These are phyloP conservation scores for Cladosporium sphaerospermum DNA, from an alignment of 2,329 filamentous ascomycete species.

Conservation along the genomic window DNA sequence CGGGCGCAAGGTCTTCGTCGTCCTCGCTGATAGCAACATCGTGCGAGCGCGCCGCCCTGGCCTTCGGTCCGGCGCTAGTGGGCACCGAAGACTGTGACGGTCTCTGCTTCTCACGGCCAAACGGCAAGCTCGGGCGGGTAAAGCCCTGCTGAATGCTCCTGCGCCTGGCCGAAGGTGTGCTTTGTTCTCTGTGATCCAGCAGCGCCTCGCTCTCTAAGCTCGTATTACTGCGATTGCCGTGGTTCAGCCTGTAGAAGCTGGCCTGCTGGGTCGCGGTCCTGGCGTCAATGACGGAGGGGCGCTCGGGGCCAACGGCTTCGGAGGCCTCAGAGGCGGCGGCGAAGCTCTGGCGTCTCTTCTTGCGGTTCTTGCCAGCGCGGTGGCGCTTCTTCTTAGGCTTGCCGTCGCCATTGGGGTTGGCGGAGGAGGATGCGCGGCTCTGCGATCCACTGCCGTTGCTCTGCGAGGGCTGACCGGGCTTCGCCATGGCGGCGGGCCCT, in stretches of 20 bases:
- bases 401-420: constrained; percentile 7
- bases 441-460: constrained; percentile 3
- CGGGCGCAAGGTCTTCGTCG: constrained; percentile 38
- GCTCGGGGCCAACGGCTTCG: constrained; percentile 46
- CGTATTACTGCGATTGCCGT: constrained; percentile 64
- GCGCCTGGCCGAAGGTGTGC: constrained; percentile 35
- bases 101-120: constrained; percentile 19
- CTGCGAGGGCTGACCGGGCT: neutral
- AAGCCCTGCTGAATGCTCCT: constrained; percentile 37
- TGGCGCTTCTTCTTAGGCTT: constrained; percentile 58
- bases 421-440: constrained; percentile 5
- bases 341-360: constrained; percentile 75
- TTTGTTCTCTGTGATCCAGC: constrained; percentile 67
- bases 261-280: constrained; percentile 33
- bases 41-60: constrained; percentile 14
- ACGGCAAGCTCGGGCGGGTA: constrained; percentile 21
- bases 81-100: constrained; percentile 16
- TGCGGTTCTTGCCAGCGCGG: constrained; percentile 66
- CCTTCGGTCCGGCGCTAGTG: constrained; percentile 10
- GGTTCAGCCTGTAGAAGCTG: constrained; percentile 49
- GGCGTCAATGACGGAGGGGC: constrained; percentile 31
- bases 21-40: constrained; percentile 39
- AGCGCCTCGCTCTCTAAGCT: constrained; percentile 86
- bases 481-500: constrained; percentile 10
- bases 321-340: constrained; percentile 57